Evolutionary conservation across 2,329 filamentous ascomycete genomes (phyloP).

Genomic region (Ascocoryne sarcoides): DNA sequence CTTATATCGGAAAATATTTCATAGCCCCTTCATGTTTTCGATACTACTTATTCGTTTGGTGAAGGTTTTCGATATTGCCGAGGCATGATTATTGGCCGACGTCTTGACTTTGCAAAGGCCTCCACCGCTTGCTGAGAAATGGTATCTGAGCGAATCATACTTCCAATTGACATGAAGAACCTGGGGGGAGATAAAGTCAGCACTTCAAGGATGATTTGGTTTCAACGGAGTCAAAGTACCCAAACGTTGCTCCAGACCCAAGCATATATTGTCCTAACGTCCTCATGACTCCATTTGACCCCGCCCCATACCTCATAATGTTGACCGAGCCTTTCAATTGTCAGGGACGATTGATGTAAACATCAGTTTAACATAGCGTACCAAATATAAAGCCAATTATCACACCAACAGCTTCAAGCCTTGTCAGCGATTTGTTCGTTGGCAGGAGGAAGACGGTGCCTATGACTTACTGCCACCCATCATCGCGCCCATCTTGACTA

Average conservation of each 20-base stretch:
- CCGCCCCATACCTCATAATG: constrained; percentile 91
- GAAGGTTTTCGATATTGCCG: constrained; percentile 11
- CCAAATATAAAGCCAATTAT: constrained; percentile 99
- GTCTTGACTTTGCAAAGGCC: constrained; percentile 65
- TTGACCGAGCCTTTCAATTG: constrained; percentile 69
- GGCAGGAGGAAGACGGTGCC: not conserved
- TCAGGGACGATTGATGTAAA: not conserved
- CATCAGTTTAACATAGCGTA: constrained; percentile 34
- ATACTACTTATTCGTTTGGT: not conserved
- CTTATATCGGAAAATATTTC: not conserved
- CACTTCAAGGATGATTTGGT: not conserved
- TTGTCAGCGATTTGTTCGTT: constrained; percentile 2
- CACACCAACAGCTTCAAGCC: constrained; percentile 67
- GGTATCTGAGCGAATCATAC: constrained; percentile 83
- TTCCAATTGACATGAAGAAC: constrained; percentile 99
- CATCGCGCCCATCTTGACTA: constrained; percentile 97
- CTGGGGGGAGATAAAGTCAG: constrained; percentile 30
- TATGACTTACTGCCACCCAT: constrained; percentile 95
- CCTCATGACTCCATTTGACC: constrained; percentile 85
- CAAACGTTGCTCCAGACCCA: constrained; percentile 90
- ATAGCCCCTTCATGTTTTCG: not conserved
- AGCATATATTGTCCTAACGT: constrained; percentile 96
- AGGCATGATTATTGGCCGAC: constrained; percentile 61
- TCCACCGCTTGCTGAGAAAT: constrained; percentile 64
- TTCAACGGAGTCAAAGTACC: constrained; percentile 46